Evolutionary conservation across 768 basidiomycete species (phyloP), one percentile per base, ranked within the genome.

Genomic region (Tricholoma terreum): DNA sequence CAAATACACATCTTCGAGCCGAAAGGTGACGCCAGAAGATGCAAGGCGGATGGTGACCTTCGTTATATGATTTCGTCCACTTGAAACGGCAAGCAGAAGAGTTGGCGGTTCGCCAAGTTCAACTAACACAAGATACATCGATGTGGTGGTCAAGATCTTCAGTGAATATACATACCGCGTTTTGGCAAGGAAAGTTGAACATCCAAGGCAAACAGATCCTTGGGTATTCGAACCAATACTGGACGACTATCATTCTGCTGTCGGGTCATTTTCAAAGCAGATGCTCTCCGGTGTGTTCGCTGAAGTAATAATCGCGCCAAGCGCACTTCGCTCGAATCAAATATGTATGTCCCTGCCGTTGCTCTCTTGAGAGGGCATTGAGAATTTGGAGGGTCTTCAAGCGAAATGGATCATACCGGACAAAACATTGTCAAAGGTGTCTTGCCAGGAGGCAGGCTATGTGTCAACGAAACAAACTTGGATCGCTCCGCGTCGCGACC

Each of bases 241-340:
- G 78, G 71, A 21, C 59, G 65, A n/a, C 15, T 31, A 9, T 71
- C 69, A 33, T 71, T 71, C 49, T 61, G 70, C 52, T 55, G 58
- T 58, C 60, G 63, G 59, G 53, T 35, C 27, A 52, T 50, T 69
- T 72, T 71, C 35, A 63, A 50, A 24, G 67, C 63, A n/a, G 65
- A 35, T 9, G 65, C 40, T 61, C 75, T 76, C 55, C 79, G 75
- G 64, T 84, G 75, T 38, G 74, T 75, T 80, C 86, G 89, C 65
- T 89, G 86, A 45, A 95, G 77, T 46, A 80, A 73, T 14, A 94
- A 76, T 30, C 78, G 80, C 3, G 86, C 80, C 56, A 89, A 73
- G 14, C 80, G 82, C 21, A 90, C 75, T 70, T 92, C 86, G 14
- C 81, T 87, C 34, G 78, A 77, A 33, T 92, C 88, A 22, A 90